These are phyloP conservation scores for Cryoendolithus antarcticus DNA, from an alignment of 2,329 filamentous ascomycete species.

Conservation along the genomic window DNA sequence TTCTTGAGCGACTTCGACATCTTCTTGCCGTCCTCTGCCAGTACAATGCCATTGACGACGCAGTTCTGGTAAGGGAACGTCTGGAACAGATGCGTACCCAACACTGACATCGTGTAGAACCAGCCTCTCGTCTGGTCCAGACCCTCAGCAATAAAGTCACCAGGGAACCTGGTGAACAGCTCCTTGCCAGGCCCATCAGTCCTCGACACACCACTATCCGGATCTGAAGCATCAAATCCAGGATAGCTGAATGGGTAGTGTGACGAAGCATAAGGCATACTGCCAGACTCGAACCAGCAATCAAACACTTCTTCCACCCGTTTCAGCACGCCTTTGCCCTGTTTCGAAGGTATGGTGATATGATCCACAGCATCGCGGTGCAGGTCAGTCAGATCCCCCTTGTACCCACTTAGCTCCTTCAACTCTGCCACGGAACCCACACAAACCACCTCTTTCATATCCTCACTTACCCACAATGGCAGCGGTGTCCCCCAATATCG, in stretches of 20 bases:
- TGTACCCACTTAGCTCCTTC: slow-evolving; percentile 72
- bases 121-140: slow-evolving; percentile 89
- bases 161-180: slow-evolving; percentile 72
- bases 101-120: slow-evolving; percentile 87
- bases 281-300: slow-evolving; percentile 94
- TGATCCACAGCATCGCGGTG: slow-evolving; percentile 88
- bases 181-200: slow-evolving; percentile 29
- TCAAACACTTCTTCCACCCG: slow-evolving; percentile 85
- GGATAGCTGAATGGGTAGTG: slow-evolving; percentile 90
- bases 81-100: slow-evolving; percentile 79
- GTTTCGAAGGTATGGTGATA: slow-evolving; percentile 84
- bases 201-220: slow-evolving; percentile 16
- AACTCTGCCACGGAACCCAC: slow-evolving; percentile 76
- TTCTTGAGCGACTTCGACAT: slow-evolving; percentile 98
- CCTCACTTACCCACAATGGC: slow-evolving; percentile 83
- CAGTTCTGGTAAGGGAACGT: slow-evolving; percentile 85
- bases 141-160: slow-evolving; percentile 89
- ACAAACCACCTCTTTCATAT: slow-evolving; percentile 75
- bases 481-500: slow-evolving; percentile 93
- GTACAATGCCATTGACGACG: slow-evolving; percentile 89
- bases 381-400: slow-evolving; percentile 70
- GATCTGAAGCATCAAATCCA: slow-evolving; percentile 33
- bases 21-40: slow-evolving; percentile 93
- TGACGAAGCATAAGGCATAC: slow-evolving; percentile 84
- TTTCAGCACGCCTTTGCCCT: slow-evolving; percentile 70